Conservation (phyloP, 2,329 filamentous ascomycete genomes). For the Cladophialophora carrionii region DNA sequence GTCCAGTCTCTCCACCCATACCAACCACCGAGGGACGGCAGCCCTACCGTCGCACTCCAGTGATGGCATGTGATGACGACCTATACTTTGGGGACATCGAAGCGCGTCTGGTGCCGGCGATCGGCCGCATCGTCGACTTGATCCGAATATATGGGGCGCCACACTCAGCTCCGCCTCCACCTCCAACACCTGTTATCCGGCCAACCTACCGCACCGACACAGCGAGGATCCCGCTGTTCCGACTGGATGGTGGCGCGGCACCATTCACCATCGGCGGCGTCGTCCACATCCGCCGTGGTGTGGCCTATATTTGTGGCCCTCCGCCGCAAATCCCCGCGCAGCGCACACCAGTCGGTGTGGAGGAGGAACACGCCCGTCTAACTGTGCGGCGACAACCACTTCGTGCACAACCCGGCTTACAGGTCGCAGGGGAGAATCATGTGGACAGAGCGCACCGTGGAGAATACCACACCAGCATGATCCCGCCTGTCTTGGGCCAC, state of each 20-base stretch:
- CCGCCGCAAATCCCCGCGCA: background rate
- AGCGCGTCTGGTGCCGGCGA: background rate
- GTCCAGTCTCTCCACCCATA: background rate
- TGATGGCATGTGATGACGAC: background rate
- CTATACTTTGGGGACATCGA: background rate
- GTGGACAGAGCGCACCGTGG: background rate
- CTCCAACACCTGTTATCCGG: constrained; percentile 2
- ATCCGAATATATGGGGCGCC: background rate
- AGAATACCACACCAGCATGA: background rate
- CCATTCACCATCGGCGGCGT: background rate
- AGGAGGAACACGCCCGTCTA: background rate
- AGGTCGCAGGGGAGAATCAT: background rate
- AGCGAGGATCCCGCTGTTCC: background rate
- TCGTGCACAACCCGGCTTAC: background rate
- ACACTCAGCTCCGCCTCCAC: background rate
- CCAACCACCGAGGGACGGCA: background rate
- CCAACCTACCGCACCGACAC: background rate
- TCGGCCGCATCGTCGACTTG: constrained; percentile 8
- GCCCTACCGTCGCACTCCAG: background rate
- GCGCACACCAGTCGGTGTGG: background rate
- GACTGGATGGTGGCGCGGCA: background rate
- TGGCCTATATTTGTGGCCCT: background rate
- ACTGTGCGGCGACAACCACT: background rate
- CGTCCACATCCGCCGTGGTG: background rate
- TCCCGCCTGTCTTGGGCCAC: background rate